phyloP scores from a whole-genome alignment of 495 filamentous ascomycete genomes.

The Cetradonia linearis region DNA sequence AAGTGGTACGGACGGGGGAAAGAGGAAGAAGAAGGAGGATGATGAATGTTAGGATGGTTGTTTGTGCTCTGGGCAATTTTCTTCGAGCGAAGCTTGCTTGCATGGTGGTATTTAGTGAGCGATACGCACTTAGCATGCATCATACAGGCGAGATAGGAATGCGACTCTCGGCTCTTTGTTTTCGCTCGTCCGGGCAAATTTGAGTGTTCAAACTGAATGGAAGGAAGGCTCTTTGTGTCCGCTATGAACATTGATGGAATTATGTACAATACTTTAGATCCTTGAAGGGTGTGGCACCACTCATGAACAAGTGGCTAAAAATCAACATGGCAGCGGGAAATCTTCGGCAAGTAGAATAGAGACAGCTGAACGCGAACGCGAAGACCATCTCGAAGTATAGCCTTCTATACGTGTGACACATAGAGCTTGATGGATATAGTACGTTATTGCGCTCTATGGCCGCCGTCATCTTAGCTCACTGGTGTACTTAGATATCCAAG shows the following conservation, averaged over 20 bases:
- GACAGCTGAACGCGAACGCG: neutral
- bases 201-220: neutral
- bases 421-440: slow-evolving; percentile 33
- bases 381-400: neutral
- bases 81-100: neutral
- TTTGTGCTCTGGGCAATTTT: neutral
- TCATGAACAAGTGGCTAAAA: neutral
- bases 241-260: neutral
- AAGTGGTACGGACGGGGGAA: neutral
- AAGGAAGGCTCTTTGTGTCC: neutral
- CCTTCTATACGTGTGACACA: neutral
- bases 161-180: neutral
- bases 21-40: slow-evolving; percentile 34
- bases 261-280: too few species aligned
- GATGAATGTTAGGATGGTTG: slow-evolving; percentile 22
- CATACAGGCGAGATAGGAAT: neutral
- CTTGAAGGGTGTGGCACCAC: too few species aligned
- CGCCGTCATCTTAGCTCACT: slow-evolving; percentile 3
- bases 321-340: neutral
- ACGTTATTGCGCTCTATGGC: slow-evolving; percentile 7
- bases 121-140: neutral
- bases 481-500: slow-evolving; percentile 63
- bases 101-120: slow-evolving; percentile 1
- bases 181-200: neutral
- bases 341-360: slow-evolving; percentile 6